Conservation (phyloP, 2,329 filamentous ascomycete species). For the Thermomyces lanuginosus region DNA sequence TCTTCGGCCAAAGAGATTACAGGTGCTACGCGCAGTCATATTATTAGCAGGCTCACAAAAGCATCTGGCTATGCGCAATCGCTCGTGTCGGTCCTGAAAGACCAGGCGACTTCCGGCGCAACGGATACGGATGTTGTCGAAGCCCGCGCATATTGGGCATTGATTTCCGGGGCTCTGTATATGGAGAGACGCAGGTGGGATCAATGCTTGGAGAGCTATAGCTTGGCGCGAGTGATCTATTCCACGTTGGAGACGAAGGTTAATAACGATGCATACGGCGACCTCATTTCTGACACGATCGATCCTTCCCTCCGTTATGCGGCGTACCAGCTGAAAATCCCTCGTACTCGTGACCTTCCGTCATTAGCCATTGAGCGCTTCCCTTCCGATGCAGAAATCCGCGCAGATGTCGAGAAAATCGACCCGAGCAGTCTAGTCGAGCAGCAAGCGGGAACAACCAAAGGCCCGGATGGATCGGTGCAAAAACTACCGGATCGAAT, state of each 20-base stretch:
- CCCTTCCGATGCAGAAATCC: constrained; percentile 44
- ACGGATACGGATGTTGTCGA: constrained; percentile 60
- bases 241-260: constrained; percentile 48
- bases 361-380: constrained; percentile 68
- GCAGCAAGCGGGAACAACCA: constrained; percentile 35
- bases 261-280: constrained; percentile 66
- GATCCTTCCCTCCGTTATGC: constrained; percentile 91
- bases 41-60: constrained; percentile 73
- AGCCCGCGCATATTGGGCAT: constrained; percentile 64
- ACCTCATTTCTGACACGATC: constrained; percentile 68
- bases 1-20: constrained; percentile 55
- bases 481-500: constrained; percentile 53
- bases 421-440: constrained; percentile 53
- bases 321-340: constrained; percentile 78
- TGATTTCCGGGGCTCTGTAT: constrained; percentile 57
- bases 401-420: constrained; percentile 51
- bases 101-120: constrained; percentile 48
- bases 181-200: constrained; percentile 88
- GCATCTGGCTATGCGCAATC: constrained; percentile 53
- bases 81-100: constrained; percentile 49
- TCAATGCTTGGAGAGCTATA: constrained; percentile 56
- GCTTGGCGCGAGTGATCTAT: constrained; percentile 68
- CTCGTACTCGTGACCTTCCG: constrained; percentile 66
- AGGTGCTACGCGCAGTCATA: constrained; percentile 68
- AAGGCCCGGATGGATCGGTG: constrained; percentile 24